Base-by-base conservation (phyloP, 257 asterid genomes). In the Cynanchum wilfordii region DNA sequence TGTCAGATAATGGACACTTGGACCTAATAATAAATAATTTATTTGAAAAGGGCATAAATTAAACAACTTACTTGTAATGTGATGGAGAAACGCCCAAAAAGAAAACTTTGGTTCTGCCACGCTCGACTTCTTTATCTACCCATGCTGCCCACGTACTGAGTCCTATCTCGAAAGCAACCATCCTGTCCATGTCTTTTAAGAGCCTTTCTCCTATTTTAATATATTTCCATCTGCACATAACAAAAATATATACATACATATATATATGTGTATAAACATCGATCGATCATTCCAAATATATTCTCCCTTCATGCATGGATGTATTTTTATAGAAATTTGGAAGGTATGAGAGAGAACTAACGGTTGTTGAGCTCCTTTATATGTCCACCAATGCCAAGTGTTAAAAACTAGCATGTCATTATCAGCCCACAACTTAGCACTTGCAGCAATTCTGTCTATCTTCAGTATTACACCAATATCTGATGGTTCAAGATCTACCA, bases 301-400 rank as follows among this genome's bases (percentile, higher is more conserved):
- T 33, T 33, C 38, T 33, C 38, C 38, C 38, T 33, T 33, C 38
- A 3, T n/a, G n/a, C n/a, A n/a, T n/a, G n/a, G n/a, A n/a, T n/a
- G n/a, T n/a, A n/a, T n/a, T n/a, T n/a, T n/a, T n/a, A n/a, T n/a
- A n/a, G n/a, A n/a, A 30, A 7, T 38, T 19, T 15, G 30, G 27
- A 17, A n/a, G 15, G 25, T 30, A 33, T 49, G 65, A 52, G 15
- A 30, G 24, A 25, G 69, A 54, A 45, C 83, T 5, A 82, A 89
- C 96, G 92, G 92, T 79, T 87, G 92, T 33, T 77, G 78, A 7
- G 79, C 80, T 47, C 87, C 90, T 1, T 36, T 77, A 11, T 89
- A 89, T 5, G 78, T 76, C 92, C 92, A 89, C 96, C 96, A 89
- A 11, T 85, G 94, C 94, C 94, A 89, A 0, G 94, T 83, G 77